Percentiles rank a stretch among this genome's conserved stretches.
These are phyloP conservation scores for Acacia concinna DNA, from an alignment of 331 rosid genomes.

Conservation along the genomic window DNA sequence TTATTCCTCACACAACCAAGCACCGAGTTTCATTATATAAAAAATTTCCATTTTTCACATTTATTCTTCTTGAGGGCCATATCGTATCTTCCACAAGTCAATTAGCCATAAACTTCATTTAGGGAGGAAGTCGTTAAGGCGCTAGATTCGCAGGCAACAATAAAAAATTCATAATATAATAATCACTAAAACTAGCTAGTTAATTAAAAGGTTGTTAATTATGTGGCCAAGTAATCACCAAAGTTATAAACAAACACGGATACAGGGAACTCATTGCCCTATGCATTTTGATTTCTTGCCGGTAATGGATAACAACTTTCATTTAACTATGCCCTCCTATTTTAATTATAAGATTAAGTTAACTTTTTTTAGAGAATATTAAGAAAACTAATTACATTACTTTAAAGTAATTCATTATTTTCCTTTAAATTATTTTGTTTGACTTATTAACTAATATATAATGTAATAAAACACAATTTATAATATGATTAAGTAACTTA, in stretches of 20 bases:
- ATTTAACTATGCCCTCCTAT: too few relatives aligned
- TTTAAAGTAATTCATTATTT: too few relatives aligned
- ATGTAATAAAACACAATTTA: too few relatives aligned
- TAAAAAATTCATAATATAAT: background rate
- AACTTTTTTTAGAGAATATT: too few relatives aligned
- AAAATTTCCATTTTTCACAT: background rate
- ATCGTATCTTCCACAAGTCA: background rate
- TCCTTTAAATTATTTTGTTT: too few relatives aligned
- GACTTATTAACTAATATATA: too few relatives aligned
- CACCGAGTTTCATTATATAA: background rate
- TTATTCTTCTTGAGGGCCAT: background rate
- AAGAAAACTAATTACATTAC: too few relatives aligned
- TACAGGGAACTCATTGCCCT: conserved; percentile 23
- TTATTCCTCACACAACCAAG: background rate
- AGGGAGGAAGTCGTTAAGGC: background rate
- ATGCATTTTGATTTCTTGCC: background rate
- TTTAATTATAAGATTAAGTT: too few relatives aligned
- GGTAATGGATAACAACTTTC: background rate
- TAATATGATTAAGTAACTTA: too few relatives aligned
- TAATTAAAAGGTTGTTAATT: background rate
- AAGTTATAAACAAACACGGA: conserved; percentile 29
- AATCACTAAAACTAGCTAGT: background rate
- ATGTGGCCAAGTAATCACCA: background rate
- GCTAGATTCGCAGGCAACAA: background rate
- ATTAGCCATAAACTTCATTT: background rate